These are phyloP conservation scores for Gleditsia sinensis DNA, from an alignment of 306 rosid genomes.

Conservation along the genomic window DNA sequence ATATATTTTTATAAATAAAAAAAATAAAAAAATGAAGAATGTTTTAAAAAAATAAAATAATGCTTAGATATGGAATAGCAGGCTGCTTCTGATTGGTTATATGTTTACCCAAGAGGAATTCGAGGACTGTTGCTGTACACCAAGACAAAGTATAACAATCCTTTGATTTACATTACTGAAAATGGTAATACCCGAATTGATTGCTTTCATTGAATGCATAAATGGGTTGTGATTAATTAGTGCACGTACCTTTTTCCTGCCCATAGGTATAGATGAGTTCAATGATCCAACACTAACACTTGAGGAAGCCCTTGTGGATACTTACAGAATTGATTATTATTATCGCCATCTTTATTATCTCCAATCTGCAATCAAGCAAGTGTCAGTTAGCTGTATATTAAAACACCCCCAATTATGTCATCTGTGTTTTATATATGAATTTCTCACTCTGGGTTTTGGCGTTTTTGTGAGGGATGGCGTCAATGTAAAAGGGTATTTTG, in stretches of 20 bases:
- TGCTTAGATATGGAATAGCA: too few relatives aligned
- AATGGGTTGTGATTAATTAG: neutral
- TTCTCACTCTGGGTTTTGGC: neutral
- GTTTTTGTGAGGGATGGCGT: conserved; percentile 37
- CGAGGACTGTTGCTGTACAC: conserved; percentile 34
- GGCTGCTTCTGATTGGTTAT: conserved; percentile 49
- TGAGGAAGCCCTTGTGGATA: conserved; percentile 43
- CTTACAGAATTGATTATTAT: conserved; percentile 45
- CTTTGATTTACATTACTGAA: conserved; percentile 51
- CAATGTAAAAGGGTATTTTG: conserved; percentile 56
- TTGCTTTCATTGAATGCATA: neutral
- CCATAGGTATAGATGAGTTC: conserved; percentile 48
- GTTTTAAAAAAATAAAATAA: too few relatives aligned
- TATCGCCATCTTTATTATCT: conserved; percentile 46
- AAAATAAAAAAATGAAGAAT: neutral
- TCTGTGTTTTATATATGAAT: neutral
- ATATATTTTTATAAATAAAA: too few relatives aligned
- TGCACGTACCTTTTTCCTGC: too few relatives aligned
- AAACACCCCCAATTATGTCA: neutral
- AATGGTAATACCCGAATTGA: conserved; percentile 33
- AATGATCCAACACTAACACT: conserved; percentile 42
- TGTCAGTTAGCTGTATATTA: too few relatives aligned
- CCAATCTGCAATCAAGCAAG: conserved; percentile 46
- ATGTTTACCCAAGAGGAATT: conserved; percentile 48
- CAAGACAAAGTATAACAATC: conserved; percentile 46